phyloP scores from a whole-genome alignment of 2,329 filamentous ascomycete genomes.

The Teratosphaeria epicoccoides region DNA sequence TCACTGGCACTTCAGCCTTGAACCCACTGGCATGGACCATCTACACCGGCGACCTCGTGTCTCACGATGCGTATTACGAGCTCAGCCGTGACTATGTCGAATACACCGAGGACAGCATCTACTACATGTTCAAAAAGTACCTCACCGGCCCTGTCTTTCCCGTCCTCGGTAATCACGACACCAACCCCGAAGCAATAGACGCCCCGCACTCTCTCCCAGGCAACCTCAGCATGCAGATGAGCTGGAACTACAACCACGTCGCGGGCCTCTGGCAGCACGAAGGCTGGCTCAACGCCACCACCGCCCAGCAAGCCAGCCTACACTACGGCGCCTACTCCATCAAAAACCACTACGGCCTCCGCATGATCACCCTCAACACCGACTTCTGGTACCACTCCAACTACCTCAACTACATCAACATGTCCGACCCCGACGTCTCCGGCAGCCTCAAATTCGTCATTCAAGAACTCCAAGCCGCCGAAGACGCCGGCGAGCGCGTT shows the following conservation, averaged over 20 bases:
- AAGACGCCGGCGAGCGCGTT: conserved; percentile 42
- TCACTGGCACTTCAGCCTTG: conserved; percentile 39
- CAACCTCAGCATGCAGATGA: conserved; percentile 34
- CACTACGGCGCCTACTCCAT: conserved; percentile 49
- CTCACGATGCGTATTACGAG: conserved; percentile 42
- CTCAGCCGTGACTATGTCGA: conserved; percentile 43
- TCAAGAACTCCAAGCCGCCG: conserved; percentile 42
- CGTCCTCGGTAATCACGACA: conserved; percentile 49
- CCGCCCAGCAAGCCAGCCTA: conserved; percentile 34
- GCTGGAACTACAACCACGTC: conserved; percentile 49
- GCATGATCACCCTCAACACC: conserved; percentile 44
- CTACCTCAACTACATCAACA: conserved; percentile 43
- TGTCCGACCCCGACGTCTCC: conserved; percentile 40
- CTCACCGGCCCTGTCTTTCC: conserved; percentile 47
- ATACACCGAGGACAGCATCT: conserved; percentile 44
- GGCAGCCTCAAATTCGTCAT: conserved; percentile 42
- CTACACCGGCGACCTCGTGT: conserved; percentile 48
- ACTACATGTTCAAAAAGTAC: conserved; percentile 45
- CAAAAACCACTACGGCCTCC: conserved; percentile 42
- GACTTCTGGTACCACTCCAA: conserved; percentile 39
- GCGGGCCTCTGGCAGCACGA: conserved; percentile 46
- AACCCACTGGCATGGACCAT: conserved; percentile 43
- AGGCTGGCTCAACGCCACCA: conserved; percentile 41
- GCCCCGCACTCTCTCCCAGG: conserved; percentile 44
- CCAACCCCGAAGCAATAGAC: conserved; percentile 43